Evolutionary conservation across 257 asterid genomes (phyloP), one percentile per base, ranked within the genome.

Genomic region (Penstemon eatonii): DNA sequence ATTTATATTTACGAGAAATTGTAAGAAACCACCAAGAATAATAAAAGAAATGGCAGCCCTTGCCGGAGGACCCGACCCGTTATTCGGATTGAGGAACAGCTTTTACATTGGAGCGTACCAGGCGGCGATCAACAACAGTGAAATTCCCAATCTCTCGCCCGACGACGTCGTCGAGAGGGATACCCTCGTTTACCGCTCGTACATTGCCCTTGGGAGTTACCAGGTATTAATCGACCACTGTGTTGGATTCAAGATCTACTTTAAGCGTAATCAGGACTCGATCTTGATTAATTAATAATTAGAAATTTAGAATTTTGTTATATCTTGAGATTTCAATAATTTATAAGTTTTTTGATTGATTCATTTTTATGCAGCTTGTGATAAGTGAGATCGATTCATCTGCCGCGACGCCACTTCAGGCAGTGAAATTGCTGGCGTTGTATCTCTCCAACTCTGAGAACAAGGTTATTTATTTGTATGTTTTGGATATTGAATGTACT

Each of bases 331-430:
- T 51, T 19, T 25, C 50, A n/a, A 46, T 53, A 2, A 3, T 33
- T 50, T 62, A 3, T 33, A 15, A 8, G 33, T 68, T 65, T 52
- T n/a, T 50, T 67, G 13, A 53, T 67, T 37, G 68, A 46, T 51
- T 15, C 58, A 41, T 39, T 76, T 59, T 63, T 69, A 5, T 44
- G 66, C 77, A 91, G 97, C 95, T 90, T 50, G 99, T 90, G 84
- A 84, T 93, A 8, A 83, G 78, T 72, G 99, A 93, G 96, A 89
- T 93, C 72, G 95, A 90, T 75, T 81, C 88, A 33, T 89, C 99
- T 19, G 96, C 99, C 8, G 85, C 99, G 12, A 93, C 97, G 70
- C 95, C 97, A 52, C 97, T 88, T 72, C 99, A 93, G 83, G 99
- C 99, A 46, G 96, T 90, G 69, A 93, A 93, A 78, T 77, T 93